Evolutionary conservation across 192 early-diverging fungal species (phyloP).

Genomic region (Backusella tuberculispora): DNA sequence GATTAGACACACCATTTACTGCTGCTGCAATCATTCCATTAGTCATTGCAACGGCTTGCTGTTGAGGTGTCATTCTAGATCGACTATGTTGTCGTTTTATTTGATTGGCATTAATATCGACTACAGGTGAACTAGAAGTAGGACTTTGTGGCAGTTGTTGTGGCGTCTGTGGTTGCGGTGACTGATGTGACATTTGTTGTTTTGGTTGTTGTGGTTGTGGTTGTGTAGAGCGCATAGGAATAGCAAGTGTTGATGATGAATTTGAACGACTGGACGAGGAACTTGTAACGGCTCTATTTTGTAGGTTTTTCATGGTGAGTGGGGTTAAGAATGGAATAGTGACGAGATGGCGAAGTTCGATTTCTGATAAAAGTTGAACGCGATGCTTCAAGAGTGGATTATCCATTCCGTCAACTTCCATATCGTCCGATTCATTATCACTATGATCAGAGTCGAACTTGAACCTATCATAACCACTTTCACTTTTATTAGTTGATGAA

Average conservation of each 20-base stretch:
- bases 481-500: slow-evolving; percentile 30
- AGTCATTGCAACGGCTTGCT: slow-evolving; percentile 36
- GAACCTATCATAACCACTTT: slow-evolving; percentile 37
- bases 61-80: slow-evolving; percentile 38
- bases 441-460: slow-evolving; percentile 49
- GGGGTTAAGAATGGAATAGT: slow-evolving; percentile 41
- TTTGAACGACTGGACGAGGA: not conserved
- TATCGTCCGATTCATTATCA: slow-evolving; percentile 48
- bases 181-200: not conserved
- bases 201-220: not conserved
- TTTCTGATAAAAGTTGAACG: slow-evolving; percentile 46
- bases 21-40: slow-evolving; percentile 40
- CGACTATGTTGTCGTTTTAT: slow-evolving; percentile 37
- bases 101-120: not conserved
- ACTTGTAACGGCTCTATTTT: not conserved
- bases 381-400: slow-evolving; percentile 47
- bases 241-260: not conserved
- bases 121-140: not conserved
- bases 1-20: slow-evolving; percentile 28
- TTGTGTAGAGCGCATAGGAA: not conserved
- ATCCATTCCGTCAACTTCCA: slow-evolving; percentile 48
- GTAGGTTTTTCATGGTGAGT: slow-evolving; percentile 17
- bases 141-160: not conserved
- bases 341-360: slow-evolving; percentile 52
- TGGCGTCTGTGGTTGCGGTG: not conserved